A percentile compares a stretch with the other conserved stretches of the same genome.
Evolutionary conservation across 768 basidiomycete genomes (phyloP).

Genomic region (Tephrocybe sp.): DNA sequence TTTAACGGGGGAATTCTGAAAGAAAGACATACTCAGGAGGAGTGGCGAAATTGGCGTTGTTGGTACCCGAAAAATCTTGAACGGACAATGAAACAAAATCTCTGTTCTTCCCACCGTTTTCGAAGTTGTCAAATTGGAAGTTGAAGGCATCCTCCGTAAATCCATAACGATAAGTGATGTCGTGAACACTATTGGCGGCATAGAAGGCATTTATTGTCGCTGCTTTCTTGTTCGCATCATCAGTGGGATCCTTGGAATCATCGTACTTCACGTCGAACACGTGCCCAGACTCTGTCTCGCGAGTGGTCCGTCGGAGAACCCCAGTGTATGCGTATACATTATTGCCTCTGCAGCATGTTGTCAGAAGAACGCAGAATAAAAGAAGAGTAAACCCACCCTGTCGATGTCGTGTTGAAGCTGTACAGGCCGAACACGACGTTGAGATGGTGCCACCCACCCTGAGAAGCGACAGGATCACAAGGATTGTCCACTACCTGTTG

Average conservation of each 20-base stretch:
- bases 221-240: slow-evolving; percentile 43
- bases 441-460: slow-evolving; percentile 44
- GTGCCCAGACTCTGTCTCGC: too few species aligned
- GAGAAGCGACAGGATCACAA: slow-evolving; percentile 47
- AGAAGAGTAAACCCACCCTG: neutral
- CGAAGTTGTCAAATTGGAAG: slow-evolving; percentile 57
- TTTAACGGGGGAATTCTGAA: neutral
- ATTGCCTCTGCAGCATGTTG: slow-evolving; percentile 28
- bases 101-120: slow-evolving; percentile 44
- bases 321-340: slow-evolving; percentile 33
- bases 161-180: slow-evolving; percentile 43
- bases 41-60: slow-evolving; percentile 42
- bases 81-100: slow-evolving; percentile 51
- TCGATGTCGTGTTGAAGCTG: neutral
- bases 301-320: slow-evolving; percentile 32
- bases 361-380: neutral
- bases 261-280: slow-evolving; percentile 39
- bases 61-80: slow-evolving; percentile 40
- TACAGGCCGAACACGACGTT: neutral
- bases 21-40: slow-evolving; percentile 34
- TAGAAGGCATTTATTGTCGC: slow-evolving; percentile 58
- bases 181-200: slow-evolving; percentile 58
- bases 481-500: slow-evolving; percentile 47
- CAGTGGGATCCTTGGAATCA: slow-evolving; percentile 21
- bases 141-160: slow-evolving; percentile 59